A percentile compares a stretch with the other conserved stretches of the same genome.
Evolutionary conservation across 768 basidiomycete genomes (phyloP).

Genomic region (Suillus alpinus): DNA sequence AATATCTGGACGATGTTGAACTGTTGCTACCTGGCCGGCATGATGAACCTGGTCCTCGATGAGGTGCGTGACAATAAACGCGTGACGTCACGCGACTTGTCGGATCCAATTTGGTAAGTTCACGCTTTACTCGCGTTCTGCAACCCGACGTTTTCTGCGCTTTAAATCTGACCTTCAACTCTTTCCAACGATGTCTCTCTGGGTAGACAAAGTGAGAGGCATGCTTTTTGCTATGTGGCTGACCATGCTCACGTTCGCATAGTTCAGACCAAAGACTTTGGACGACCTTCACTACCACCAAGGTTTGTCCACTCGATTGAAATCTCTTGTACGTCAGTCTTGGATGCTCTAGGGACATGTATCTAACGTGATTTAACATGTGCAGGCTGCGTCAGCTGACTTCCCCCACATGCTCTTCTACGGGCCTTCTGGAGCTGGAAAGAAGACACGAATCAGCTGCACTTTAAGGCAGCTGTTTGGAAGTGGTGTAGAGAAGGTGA

Average conservation of each 20-base stretch:
- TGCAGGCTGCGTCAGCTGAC: slow-evolving; percentile 82
- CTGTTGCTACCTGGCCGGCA: too few relatives aligned
- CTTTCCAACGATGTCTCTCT: slow-evolving; percentile 52
- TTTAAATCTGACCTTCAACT: not conserved
- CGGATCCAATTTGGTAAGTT: slow-evolving; percentile 6
- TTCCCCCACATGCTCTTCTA: slow-evolving; percentile 99
- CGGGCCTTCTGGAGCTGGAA: slow-evolving; percentile 94
- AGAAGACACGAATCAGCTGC: slow-evolving; percentile 94
- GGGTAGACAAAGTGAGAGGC: slow-evolving; percentile 51
- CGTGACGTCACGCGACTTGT: slow-evolving; percentile 30
- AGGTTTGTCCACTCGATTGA: slow-evolving; percentile 74
- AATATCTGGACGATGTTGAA: too few relatives aligned
- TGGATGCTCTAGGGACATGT: not conserved
- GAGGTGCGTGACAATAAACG: slow-evolving; percentile 16
- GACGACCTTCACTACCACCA: slow-evolving; percentile 88
- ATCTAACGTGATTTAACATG: not conserved
- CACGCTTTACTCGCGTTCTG: not conserved
- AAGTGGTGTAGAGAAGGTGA: slow-evolving; percentile 86
- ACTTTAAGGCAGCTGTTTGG: slow-evolving; percentile 90
- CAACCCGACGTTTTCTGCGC: not conserved
- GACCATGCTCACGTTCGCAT: slow-evolving; percentile 6
- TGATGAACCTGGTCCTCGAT: too few relatives aligned
- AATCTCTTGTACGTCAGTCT: slow-evolving; percentile 59
- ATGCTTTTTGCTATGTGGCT: not conserved
- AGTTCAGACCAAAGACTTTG: slow-evolving; percentile 86